Percentiles rank a stretch among this genome's conserved stretches.
phyloP scores from a whole-genome alignment of 305 asterid genomes.

The Fraxinus dipetala region DNA sequence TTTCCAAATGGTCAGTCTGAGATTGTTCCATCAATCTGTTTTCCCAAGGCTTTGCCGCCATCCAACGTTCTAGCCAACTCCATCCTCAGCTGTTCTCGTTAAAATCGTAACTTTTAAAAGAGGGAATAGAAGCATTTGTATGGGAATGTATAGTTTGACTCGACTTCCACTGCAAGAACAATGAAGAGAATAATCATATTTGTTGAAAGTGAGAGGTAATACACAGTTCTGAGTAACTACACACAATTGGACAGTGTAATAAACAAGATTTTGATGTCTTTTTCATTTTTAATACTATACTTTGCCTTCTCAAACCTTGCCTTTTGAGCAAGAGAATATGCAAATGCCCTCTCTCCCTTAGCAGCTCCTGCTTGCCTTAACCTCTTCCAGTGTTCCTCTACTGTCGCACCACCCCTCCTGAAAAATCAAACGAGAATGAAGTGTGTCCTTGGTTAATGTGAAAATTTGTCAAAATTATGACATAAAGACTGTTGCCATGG shows the following conservation, averaged over 20 bases:
- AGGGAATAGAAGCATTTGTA: slow-evolving; percentile 41
- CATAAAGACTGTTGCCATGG: neutral
- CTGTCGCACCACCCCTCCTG: slow-evolving; percentile 95
- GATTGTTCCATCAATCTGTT: slow-evolving; percentile 66
- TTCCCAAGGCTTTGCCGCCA: slow-evolving; percentile 98
- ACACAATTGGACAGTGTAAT: neutral
- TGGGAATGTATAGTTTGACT: slow-evolving; percentile 39
- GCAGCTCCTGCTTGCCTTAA: slow-evolving; percentile 78
- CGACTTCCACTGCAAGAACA: slow-evolving; percentile 48
- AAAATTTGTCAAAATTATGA: neutral
- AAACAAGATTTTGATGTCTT: neutral
- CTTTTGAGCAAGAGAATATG: slow-evolving; percentile 77
- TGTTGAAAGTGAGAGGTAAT: neutral
- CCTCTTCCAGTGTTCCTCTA: slow-evolving; percentile 72
- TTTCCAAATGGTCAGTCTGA: slow-evolving; percentile 31
- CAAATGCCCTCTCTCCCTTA: slow-evolving; percentile 86
- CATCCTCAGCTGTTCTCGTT: slow-evolving; percentile 64
- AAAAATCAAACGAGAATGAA: neutral
- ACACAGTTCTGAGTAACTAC: neutral
- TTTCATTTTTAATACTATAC: neutral
- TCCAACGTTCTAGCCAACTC: slow-evolving; percentile 99
- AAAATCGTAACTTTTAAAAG: slow-evolving; percentile 37
- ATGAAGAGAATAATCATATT: neutral
- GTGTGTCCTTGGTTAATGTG: neutral
- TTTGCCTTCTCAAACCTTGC: slow-evolving; percentile 50